Percentiles rank a stretch among this genome's conserved stretches.
Conservation (phyloP, 768 basidiomycete genomes). For the Amanita brunnescens region DNA sequence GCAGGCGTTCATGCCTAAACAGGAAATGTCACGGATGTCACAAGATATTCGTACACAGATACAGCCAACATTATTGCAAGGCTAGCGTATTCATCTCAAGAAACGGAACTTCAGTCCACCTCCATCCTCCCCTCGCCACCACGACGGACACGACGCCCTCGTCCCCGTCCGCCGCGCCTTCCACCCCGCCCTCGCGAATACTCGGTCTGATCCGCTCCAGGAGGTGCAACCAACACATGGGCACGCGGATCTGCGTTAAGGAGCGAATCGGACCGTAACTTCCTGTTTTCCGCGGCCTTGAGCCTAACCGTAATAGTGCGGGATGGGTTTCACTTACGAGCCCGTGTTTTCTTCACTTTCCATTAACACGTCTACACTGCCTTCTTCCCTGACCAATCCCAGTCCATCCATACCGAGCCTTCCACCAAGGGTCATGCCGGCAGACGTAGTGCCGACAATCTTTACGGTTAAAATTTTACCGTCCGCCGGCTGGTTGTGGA, state of each 20-base stretch:
- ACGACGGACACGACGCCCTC: conserved; percentile 28
- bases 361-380: conserved; percentile 57
- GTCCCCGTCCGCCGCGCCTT: conserved; percentile 29
- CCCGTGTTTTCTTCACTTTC: conserved; percentile 31
- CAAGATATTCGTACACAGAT: conserved; percentile 7
- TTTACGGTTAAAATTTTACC: conserved; percentile 63
- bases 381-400: conserved; percentile 43
- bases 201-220: conserved; percentile 49
- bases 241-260: conserved; percentile 57
- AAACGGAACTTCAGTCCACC: conserved; percentile 29
- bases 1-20: conserved; percentile 17
- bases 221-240: conserved; percentile 57
- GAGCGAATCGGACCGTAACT: conserved; percentile 80
- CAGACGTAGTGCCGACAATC: conserved; percentile 46
- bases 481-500: conserved; percentile 76
- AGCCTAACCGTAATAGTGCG: background rate
- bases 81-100: background rate
- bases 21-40: conserved; percentile 2
- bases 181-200: conserved; percentile 33
- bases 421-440: conserved; percentile 44
- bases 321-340: conserved; percentile 39
- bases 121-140: conserved; percentile 41
- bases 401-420: conserved; percentile 51
- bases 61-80: background rate
- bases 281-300: conserved; percentile 34